Conservation (phyloP, 257 asterid genomes). For the Mitragyna speciosa region DNA sequence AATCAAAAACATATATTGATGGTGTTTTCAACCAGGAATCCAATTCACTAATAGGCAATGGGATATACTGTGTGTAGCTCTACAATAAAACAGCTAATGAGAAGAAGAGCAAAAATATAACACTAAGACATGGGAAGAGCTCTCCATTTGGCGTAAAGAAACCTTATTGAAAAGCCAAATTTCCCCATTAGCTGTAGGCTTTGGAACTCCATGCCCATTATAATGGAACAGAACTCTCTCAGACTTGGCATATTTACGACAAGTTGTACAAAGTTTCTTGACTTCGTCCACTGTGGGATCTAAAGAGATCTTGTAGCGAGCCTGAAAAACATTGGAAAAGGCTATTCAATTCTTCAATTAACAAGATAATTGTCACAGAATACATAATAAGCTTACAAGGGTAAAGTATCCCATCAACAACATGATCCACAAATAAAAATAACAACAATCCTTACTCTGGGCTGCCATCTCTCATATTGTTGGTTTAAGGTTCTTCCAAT, state of each 20-base stretch:
- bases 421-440: not conserved
- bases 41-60: slow-evolving; percentile 79
- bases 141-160: slow-evolving; percentile 5
- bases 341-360: not conserved
- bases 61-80: slow-evolving; percentile 98
- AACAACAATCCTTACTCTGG: slow-evolving; percentile 56
- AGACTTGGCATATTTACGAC: slow-evolving; percentile 92
- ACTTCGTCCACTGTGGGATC: slow-evolving; percentile 98
- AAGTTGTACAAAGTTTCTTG: slow-evolving; percentile 84
- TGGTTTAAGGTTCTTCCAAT: slow-evolving; percentile 59
- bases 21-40: slow-evolving; percentile 99
- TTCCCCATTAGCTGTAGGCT: slow-evolving; percentile 97
- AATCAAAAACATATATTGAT: slow-evolving; percentile 94
- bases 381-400: not conserved
- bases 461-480: slow-evolving; percentile 74
- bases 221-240: slow-evolving; percentile 98
- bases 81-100: slow-evolving; percentile 36
- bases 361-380: not conserved
- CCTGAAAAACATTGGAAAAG: slow-evolving; percentile 43
- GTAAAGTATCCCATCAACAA: not conserved
- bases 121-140: slow-evolving; percentile 15
- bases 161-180: slow-evolving; percentile 98
- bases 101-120: slow-evolving; percentile 20
- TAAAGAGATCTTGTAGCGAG: slow-evolving; percentile 75
- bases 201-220: slow-evolving; percentile 99